Evolutionary conservation across 2,329 filamentous ascomycete species (phyloP).

Genomic region (Neoascochyta sp.): DNA sequence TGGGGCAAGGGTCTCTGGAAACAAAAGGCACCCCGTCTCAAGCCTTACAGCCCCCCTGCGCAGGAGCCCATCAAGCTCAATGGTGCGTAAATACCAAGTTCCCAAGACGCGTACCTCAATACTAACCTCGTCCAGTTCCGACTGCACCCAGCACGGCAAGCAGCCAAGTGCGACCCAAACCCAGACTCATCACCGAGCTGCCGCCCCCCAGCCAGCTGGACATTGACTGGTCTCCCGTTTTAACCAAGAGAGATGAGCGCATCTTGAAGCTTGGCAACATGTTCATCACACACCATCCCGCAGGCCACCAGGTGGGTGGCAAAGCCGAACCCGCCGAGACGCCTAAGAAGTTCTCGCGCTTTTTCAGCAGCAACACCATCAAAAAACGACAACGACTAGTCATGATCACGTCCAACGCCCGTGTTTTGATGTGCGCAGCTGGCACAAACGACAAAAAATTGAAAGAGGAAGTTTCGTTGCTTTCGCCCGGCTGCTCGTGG

Average conservation of each 20-base stretch:
- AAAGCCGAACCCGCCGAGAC: constrained; percentile 63
- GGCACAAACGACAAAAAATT: constrained; percentile 94
- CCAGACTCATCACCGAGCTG: constrained; percentile 82
- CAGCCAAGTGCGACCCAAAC: constrained; percentile 53
- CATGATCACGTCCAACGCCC: constrained; percentile 88
- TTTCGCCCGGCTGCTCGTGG: constrained; percentile 72
- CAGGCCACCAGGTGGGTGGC: constrained; percentile 68
- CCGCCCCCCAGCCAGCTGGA: constrained; percentile 95
- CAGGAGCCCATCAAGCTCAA: constrained; percentile 61
- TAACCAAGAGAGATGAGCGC: constrained; percentile 85
- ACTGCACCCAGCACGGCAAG: no score
- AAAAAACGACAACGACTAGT: constrained; percentile 93
- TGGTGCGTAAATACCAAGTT: constrained; percentile 30
- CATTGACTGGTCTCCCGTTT: constrained; percentile 96
- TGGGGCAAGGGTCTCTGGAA: constrained; percentile 88
- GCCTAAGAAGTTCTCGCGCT: constrained; percentile 81
- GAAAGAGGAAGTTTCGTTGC: constrained; percentile 85
- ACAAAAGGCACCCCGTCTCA: constrained; percentile 80
- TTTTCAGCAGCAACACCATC: constrained; percentile 84
- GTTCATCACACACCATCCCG: constrained; percentile 74
- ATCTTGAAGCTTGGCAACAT: constrained; percentile 93
- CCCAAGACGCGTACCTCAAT: constrained; percentile 10
- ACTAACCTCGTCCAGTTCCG: no score
- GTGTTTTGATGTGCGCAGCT: constrained; percentile 83
- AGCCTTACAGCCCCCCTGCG: constrained; percentile 73